These are phyloP conservation scores for Lepiota brunneoincarnata DNA, from an alignment of 768 basidiomycete genomes.

Conservation along the genomic window DNA sequence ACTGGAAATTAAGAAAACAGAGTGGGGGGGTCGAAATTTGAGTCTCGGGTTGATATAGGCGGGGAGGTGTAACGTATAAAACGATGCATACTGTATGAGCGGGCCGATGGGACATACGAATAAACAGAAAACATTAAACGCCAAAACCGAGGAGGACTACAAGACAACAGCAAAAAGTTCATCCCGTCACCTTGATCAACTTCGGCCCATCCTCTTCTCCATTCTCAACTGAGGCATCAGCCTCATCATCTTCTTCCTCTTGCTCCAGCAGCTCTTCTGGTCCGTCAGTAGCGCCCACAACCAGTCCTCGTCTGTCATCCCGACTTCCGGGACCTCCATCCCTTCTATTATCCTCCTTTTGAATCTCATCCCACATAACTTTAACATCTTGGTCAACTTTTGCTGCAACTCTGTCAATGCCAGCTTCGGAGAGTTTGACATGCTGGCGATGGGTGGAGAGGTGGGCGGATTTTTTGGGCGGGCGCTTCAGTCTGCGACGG, in stretches of 20 bases:
- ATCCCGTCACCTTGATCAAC: conserved; percentile 34
- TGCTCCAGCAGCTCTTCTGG: conserved; percentile 21
- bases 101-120: not conserved
- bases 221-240: conserved; percentile 25
- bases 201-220: conserved; percentile 26
- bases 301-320: conserved; percentile 20
- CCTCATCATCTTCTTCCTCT: conserved; percentile 28
- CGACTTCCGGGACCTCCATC: conserved; percentile 33
- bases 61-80: too few relatives aligned
- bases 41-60: too few relatives aligned
- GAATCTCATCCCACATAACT: conserved; percentile 74
- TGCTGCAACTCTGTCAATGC: conserved; percentile 82
- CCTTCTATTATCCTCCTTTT: conserved; percentile 58
- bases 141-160: too few relatives aligned
- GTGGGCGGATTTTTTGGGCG: conserved; percentile 77
- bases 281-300: conserved; percentile 15
- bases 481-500: conserved; percentile 85
- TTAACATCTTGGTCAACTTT: conserved; percentile 87
- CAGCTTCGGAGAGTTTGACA: conserved; percentile 84
- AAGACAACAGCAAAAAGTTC: not conserved
- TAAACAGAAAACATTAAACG: not conserved
- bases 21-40: not conserved
- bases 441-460: conserved; percentile 78
- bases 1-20: not conserved
- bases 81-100: not conserved